A percentile compares a stretch with the other conserved stretches of the same genome.
Evolutionary conservation across 75 land plant species (phyloP).

Genomic region (Pseudotsuga menziesii): DNA sequence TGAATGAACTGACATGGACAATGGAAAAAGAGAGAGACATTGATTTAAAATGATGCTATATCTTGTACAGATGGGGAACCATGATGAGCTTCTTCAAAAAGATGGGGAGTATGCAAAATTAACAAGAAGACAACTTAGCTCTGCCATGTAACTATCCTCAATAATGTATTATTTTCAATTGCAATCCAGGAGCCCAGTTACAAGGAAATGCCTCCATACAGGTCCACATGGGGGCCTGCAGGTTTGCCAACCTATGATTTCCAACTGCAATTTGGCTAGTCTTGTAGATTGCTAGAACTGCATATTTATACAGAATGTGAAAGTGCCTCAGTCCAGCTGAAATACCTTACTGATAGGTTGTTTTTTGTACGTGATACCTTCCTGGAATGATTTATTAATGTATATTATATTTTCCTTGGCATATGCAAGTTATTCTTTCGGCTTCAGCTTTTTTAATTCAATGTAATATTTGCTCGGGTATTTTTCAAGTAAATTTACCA

Average conservation of each 20-base stretch:
- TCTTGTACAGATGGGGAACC: constrained; percentile 48
- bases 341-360: neutral
- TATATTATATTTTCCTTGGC: neutral
- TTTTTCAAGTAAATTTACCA: neutral
- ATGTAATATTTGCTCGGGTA: neutral
- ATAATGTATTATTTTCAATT: neutral
- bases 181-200: neutral
- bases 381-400: neutral
- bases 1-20: neutral
- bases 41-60: neutral
- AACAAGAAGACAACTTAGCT: constrained; percentile 34
- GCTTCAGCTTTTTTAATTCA: neutral
- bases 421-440: neutral
- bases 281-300: neutral
- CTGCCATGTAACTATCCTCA: neutral
- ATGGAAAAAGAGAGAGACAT: neutral
- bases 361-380: neutral
- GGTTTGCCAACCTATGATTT: neutral
- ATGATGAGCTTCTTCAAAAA: constrained; percentile 40
- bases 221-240: neutral
- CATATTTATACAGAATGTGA: neutral
- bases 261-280: neutral
- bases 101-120: constrained; percentile 61
- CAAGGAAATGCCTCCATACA: neutral
- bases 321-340: neutral